These are phyloP conservation scores for Trichophyton equinum DNA, from an alignment of 2,329 filamentous ascomycete genomes.

Conservation along the genomic window DNA sequence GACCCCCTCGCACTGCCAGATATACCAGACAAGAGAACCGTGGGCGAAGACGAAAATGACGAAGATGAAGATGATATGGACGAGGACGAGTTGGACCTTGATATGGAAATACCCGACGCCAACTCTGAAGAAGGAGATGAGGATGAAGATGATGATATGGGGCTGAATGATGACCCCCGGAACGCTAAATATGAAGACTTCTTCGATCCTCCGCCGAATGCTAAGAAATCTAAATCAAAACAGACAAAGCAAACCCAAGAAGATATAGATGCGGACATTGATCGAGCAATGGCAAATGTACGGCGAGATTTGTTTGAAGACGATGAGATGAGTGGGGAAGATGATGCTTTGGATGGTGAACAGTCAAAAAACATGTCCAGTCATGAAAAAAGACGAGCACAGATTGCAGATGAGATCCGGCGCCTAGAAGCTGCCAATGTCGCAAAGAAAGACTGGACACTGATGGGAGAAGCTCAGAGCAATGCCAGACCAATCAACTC, in stretches of 20 bases:
- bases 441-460: conserved; percentile 78
- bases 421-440: conserved; percentile 80
- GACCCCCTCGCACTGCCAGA: conserved; percentile 50
- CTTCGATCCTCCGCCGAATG: conserved; percentile 71
- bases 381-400: conserved; percentile 76
- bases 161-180: conserved; percentile 35
- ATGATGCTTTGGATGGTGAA: conserved; percentile 55
- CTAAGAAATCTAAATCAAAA: conserved; percentile 36
- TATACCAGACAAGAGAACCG: conserved; percentile 23
- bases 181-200: conserved; percentile 50
- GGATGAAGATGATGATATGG: conserved; percentile 42
- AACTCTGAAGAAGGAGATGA: background rate
- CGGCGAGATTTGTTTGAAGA: conserved; percentile 86
- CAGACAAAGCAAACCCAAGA: background rate
- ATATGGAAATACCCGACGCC: background rate
- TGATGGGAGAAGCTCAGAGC: conserved; percentile 77
- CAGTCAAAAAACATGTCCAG: conserved; percentile 42
- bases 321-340: conserved; percentile 28
- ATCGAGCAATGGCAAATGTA: conserved; percentile 74
- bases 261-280: conserved; percentile 42
- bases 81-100: conserved; percentile 41
- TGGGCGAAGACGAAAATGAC: conserved; percentile 49
- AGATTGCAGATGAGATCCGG: conserved; percentile 79
- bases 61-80: conserved; percentile 56
- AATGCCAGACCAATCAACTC: conserved; percentile 78